Evolutionary conservation across 352 stramenopile genomes (phyloP).

Genomic region (Pythium rhizo-oryzae): DNA sequence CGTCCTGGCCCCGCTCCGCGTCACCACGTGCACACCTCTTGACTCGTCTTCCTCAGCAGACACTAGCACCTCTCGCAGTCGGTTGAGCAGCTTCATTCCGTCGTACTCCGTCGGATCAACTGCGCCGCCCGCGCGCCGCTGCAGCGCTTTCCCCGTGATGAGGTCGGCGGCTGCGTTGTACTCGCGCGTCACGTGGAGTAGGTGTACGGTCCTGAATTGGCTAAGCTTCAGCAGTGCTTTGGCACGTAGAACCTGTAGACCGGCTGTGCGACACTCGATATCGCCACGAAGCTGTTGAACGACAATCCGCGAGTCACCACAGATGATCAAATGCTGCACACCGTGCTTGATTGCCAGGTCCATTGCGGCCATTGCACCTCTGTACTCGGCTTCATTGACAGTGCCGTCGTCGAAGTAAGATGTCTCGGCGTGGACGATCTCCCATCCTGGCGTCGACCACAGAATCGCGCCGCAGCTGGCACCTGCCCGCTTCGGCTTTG

Average conservation of each 20-base stretch:
- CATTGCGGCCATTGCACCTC: background rate
- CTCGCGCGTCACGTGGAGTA: too few relatives aligned
- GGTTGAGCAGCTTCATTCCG: background rate
- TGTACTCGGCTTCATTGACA: background rate
- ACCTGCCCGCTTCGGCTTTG: background rate
- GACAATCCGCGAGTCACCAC: background rate
- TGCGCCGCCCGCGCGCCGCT: background rate
- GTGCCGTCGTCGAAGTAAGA: background rate
- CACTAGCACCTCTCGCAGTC: background rate
- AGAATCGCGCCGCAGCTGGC: background rate
- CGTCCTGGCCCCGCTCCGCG: too few relatives aligned
- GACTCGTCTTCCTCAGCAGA: too few relatives aligned
- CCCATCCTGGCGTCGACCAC: background rate
- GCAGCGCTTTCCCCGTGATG: background rate
- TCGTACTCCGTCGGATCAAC: too few relatives aligned
- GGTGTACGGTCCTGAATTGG: too few relatives aligned
- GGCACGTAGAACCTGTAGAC: background rate
- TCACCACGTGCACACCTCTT: too few relatives aligned
- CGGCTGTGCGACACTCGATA: background rate
- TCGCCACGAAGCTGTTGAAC: background rate
- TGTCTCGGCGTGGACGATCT: background rate
- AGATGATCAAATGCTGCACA: background rate
- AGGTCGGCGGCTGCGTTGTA: too few relatives aligned
- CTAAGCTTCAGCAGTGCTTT: background rate
- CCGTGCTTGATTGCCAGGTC: background rate